Percentiles rank a stretch among this genome's conserved stretches.
Conservation (phyloP, 1,284 basidiomycete species). For the Vanrija sp. region DNA sequence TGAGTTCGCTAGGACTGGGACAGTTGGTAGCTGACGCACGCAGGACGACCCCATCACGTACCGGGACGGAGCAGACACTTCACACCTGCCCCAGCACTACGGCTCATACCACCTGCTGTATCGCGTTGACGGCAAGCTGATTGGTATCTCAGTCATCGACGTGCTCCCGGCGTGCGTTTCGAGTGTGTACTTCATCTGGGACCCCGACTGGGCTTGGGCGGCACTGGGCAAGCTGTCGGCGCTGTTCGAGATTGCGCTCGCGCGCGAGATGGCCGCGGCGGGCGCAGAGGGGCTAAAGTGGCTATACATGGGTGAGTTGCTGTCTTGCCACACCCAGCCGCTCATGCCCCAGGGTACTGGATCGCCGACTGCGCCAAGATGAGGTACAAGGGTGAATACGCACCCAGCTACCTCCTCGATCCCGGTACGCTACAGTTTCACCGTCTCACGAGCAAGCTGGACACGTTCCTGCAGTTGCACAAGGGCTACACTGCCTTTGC, state of each 20-base stretch:
- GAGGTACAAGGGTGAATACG: conserved; percentile 92
- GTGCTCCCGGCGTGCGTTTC: conserved; percentile 86
- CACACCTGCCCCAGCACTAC: conserved; percentile 65
- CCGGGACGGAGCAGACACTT: conserved; percentile 23
- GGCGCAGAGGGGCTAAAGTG: conserved; percentile 61
- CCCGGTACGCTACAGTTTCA: conserved; percentile 77
- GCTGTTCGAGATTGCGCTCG: conserved; percentile 70
- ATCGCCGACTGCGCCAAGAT: conserved; percentile 91
- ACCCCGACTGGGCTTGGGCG: conserved; percentile 65
- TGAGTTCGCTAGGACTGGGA: conserved; percentile 46
- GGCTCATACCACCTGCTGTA: conserved; percentile 85
- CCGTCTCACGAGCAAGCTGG: conserved; percentile 61
- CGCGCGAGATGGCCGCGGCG: conserved; percentile 66
- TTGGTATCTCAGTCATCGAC: conserved; percentile 87
- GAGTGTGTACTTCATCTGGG: conserved; percentile 94
- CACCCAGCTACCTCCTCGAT: conserved; percentile 82
- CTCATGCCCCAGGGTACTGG: conserved; percentile 67
- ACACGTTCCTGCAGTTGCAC: conserved; percentile 61
- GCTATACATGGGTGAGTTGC: conserved; percentile 73
- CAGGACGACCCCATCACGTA: conserved; percentile 18
- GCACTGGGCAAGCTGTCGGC: conserved; percentile 84
- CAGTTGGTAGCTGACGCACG: neutral
- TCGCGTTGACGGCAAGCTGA: conserved; percentile 70
- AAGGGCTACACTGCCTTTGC: conserved; percentile 44
- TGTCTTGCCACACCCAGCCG: neutral